Conservation (phyloP, 2,329 filamentous ascomycete species). For the Clarireedia homoeocarpa region DNA sequence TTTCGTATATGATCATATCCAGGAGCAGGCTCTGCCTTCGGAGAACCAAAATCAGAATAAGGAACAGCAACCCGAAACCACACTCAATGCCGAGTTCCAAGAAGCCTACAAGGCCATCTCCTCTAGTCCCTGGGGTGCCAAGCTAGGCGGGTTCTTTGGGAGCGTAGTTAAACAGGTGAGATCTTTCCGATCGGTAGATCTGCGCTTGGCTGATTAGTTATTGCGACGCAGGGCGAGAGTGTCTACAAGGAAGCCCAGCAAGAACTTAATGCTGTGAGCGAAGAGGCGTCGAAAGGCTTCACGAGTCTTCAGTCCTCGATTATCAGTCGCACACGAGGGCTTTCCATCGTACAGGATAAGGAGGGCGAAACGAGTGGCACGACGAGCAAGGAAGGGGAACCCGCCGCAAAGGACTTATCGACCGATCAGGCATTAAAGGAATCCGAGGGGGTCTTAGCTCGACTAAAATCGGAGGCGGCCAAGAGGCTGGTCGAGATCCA, state of each 20-base stretch:
- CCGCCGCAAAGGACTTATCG: conserved; percentile 34
- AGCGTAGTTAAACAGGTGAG: conserved; percentile 86
- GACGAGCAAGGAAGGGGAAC: conserved; percentile 16
- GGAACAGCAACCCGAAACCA: conserved; percentile 38
- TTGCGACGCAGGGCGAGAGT: conserved; percentile 54
- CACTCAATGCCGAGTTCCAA: conserved; percentile 82
- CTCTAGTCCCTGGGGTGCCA: conserved; percentile 81
- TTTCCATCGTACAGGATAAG: conserved; percentile 45
- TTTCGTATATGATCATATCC: conserved; percentile 93
- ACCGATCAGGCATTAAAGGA: conserved; percentile 41
- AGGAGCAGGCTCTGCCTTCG: conserved; percentile 64
- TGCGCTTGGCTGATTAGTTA: background rate
- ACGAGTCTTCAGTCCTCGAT: conserved; percentile 60
- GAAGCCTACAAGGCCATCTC: conserved; percentile 94
- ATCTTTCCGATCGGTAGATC: conserved; percentile 1
- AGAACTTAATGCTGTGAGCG: conserved; percentile 70
- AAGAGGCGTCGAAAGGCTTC: conserved; percentile 76
- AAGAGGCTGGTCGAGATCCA: conserved; percentile 85
- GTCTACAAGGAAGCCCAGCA: conserved; percentile 82
- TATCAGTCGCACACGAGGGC: conserved; percentile 63
- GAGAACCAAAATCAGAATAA: conserved; percentile 41
- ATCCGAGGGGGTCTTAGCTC: conserved; percentile 61
- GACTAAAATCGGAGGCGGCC: conserved; percentile 68
- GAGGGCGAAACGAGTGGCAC: conserved; percentile 14
- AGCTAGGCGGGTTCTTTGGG: conserved; percentile 80